A percentile compares a stretch with the other conserved stretches of the same genome.
Evolutionary conservation across 805 yeast species (phyloP).

Genomic region (Danielia reshetovae): DNA sequence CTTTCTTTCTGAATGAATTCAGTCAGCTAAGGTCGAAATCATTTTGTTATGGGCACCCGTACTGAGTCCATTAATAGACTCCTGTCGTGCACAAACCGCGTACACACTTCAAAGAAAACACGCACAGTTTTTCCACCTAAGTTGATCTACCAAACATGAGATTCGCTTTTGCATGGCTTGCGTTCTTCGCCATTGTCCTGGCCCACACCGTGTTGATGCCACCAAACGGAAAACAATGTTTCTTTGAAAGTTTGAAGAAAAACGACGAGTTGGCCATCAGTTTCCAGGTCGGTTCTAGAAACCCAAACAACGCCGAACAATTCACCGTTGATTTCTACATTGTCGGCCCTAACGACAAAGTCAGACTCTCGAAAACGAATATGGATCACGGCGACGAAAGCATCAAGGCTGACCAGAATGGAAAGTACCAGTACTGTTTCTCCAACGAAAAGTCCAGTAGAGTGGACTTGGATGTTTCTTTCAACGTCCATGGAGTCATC

Average conservation of each 20-base stretch:
- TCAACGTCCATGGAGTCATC: conserved; percentile 90
- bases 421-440: conserved; percentile 86
- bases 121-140: not conserved
- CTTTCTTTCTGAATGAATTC: too few species aligned
- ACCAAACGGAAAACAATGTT: conserved; percentile 82
- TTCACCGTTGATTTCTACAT: conserved; percentile 59
- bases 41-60: too few species aligned
- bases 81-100: conserved; percentile 5
- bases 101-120: conserved; percentile 1
- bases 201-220: conserved; percentile 85
- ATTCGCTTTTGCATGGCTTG: conserved; percentile 10
- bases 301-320: conserved; percentile 65
- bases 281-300: conserved; percentile 92
- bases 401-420: conserved; percentile 59
- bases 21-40: too few species aligned
- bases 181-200: conserved; percentile 16
- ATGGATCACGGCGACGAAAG: conserved; percentile 80
- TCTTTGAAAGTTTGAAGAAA: conserved; percentile 73
- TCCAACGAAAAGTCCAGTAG: conserved; percentile 74
- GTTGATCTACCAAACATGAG: conserved; percentile 9
- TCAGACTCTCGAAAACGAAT: conserved; percentile 46
- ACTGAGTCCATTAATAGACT: too few species aligned
- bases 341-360: conserved; percentile 41
- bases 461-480: conserved; percentile 84
- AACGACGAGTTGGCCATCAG: conserved; percentile 85